Percentiles rank a stretch among this genome's conserved stretches.
These are phyloP conservation scores for Aegilops umbellulata DNA, from an alignment of 176 grass and related monocot genomes.

Conservation along the genomic window DNA sequence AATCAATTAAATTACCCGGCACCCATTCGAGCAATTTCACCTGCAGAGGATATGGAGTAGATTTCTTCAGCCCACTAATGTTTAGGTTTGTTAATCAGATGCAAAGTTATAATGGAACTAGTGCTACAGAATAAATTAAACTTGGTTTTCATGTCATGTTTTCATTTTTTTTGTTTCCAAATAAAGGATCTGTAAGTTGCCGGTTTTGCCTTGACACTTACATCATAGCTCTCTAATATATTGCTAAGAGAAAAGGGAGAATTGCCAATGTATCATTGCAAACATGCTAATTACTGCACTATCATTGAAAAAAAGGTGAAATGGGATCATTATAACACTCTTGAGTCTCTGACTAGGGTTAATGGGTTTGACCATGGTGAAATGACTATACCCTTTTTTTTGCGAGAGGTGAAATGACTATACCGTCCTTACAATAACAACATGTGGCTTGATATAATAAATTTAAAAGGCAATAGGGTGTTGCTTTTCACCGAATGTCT, in stretches of 20 bases:
- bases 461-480: not conserved
- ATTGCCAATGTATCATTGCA: not conserved
- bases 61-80: conserved; percentile 24
- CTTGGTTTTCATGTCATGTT: not conserved
- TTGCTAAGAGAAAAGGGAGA: not conserved
- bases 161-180: not conserved
- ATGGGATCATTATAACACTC: not conserved
- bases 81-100: not conserved
- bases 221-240: not conserved
- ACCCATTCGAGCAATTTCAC: conserved; percentile 86
- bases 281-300: not conserved
- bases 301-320: not conserved
- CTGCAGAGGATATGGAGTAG: conserved; percentile 44
- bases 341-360: not conserved
- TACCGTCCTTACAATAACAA: not conserved
- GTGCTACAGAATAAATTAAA: not conserved
- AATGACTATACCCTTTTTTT: not conserved
- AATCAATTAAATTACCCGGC: conserved; percentile 70
- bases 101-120: not conserved
- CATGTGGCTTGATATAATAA: not conserved
- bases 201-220: not conserved
- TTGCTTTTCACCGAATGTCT: not conserved
- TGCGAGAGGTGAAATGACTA: not conserved
- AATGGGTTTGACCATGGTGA: not conserved
- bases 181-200: not conserved